Evolutionary conservation across 2,329 filamentous ascomycete genomes (phyloP), one percentile per base, ranked within the genome.

Genomic region (Fusarium decemcellulare): DNA sequence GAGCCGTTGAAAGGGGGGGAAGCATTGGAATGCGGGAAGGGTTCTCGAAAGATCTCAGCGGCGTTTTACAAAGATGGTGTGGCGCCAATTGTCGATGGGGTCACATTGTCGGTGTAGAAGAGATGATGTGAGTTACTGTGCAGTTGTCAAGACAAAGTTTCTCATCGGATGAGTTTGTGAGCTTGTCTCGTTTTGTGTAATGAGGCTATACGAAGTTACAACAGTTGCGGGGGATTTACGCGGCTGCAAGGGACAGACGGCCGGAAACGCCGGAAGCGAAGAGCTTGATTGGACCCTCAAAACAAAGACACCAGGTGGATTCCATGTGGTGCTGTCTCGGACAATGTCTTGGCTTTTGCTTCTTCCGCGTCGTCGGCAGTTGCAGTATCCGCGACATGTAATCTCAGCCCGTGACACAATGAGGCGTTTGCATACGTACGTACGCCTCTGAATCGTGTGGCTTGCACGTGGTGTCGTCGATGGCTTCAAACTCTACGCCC

Each of bases 1-100:
- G 23, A 37, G 39, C 61, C 65, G 65, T 68, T 68, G 54, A 53
- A 44, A 43, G 50, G 37, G 56, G 18, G 48, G 27, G 48, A 14
- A 18, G 44, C 47, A 12, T 27, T 70, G 67, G 67, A 70, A 70
- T 70, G 67, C 67, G 63, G 67, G 67, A 68, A 61, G 44, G 53
- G 59, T 59, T 70, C 59, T 23, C 23, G 39, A 63, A 68, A 70
- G 9, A 61, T 46, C 9, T 12, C 9, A 34, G 56, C 23, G 48
- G 14, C 48, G 43, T 16, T 42, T 59, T 64, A 30, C 14, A 34
- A 34, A 8, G 36, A 16, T 43, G 51, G 16, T 32, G 54, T 64
- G 67, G 51, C 62, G 67, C 56, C 15, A 29, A 14, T 44, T 67
- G 46, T 47, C 54, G 63, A 54, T 61, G 67, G 39, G 51, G 8